Conservation (phyloP, 441 rosid genomes). For the Aleurites moluccanus region DNA sequence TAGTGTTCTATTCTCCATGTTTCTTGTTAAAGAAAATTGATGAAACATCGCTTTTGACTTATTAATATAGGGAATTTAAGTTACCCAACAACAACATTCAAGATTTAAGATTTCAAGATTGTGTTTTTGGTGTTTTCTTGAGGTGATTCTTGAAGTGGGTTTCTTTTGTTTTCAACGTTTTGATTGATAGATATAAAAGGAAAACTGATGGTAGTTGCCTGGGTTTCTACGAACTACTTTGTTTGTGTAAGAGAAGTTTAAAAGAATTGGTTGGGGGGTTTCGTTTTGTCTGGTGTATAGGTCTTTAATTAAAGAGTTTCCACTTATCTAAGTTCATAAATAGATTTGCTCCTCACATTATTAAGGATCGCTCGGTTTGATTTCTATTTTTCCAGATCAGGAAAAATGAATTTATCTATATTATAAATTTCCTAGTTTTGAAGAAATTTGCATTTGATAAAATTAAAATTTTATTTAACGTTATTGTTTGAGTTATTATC, state of each 20-base stretch:
- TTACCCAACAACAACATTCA: conserved; percentile 8
- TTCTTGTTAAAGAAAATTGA: conserved; percentile 49
- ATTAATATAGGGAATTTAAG: conserved; percentile 28
- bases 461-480: too few species aligned
- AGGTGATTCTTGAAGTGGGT: conserved; percentile 15
- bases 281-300: conserved; percentile 18
- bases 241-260: conserved; percentile 34
- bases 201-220: conserved; percentile 26
- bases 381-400: too few species aligned
- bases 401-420: too few species aligned
- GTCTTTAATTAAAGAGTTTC: neutral
- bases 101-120: conserved; percentile 4
- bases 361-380: too few species aligned
- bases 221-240: conserved; percentile 34
- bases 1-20: conserved; percentile 39
- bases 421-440: too few species aligned
- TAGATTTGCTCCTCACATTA: too few species aligned
- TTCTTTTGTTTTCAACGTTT: conserved; percentile 12
- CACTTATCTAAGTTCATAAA: too few species aligned
- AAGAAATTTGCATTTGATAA: too few species aligned
- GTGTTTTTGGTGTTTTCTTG: conserved; percentile 9
- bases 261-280: conserved; percentile 15
- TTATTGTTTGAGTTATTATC: too few species aligned
- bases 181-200: conserved; percentile 18
- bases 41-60: conserved; percentile 54